phyloP scores from a whole-genome alignment of 2,329 filamentous ascomycete species.

The Rutstroemia sp. region DNA sequence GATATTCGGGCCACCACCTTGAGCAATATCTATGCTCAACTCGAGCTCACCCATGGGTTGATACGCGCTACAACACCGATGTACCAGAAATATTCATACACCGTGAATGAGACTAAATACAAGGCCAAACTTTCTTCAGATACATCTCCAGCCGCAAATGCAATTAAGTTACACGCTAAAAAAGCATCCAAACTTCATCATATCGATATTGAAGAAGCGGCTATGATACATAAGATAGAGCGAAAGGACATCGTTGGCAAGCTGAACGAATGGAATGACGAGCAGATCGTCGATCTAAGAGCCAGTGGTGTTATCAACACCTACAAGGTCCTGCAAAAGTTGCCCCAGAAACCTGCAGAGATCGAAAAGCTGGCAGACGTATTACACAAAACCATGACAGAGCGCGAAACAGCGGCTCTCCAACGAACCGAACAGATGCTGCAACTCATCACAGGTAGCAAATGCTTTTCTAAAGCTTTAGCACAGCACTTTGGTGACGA shows the following conservation, averaged over 20 bases:
- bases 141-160: slow-evolving; percentile 35
- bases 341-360: slow-evolving; percentile 38
- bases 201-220: slow-evolving; percentile 41
- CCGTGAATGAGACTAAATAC: slow-evolving; percentile 30
- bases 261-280: slow-evolving; percentile 46
- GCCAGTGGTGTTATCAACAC: slow-evolving; percentile 45
- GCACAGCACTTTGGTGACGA: slow-evolving; percentile 51
- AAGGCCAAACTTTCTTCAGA: slow-evolving; percentile 30
- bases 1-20: slow-evolving; percentile 47
- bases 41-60: slow-evolving; percentile 51
- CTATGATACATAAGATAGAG: slow-evolving; percentile 27
- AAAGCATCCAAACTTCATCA: slow-evolving; percentile 37
- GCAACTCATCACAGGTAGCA: slow-evolving; percentile 42
- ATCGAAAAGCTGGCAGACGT: slow-evolving; percentile 38
- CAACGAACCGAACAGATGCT: slow-evolving; percentile 42
- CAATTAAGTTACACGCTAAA: slow-evolving; percentile 36
- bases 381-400: slow-evolving; percentile 43
- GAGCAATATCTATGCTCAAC: slow-evolving; percentile 48
- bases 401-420: slow-evolving; percentile 47
- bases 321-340: slow-evolving; percentile 41
- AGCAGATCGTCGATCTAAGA: slow-evolving; percentile 42
- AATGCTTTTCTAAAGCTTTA: slow-evolving; percentile 45
- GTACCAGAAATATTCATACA: slow-evolving; percentile 49
- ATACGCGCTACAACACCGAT: slow-evolving; percentile 50
- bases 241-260: slow-evolving; percentile 45